phyloP scores from a whole-genome alignment of 2,329 filamentous ascomycete genomes.

The Hypoxylon sp. region DNA sequence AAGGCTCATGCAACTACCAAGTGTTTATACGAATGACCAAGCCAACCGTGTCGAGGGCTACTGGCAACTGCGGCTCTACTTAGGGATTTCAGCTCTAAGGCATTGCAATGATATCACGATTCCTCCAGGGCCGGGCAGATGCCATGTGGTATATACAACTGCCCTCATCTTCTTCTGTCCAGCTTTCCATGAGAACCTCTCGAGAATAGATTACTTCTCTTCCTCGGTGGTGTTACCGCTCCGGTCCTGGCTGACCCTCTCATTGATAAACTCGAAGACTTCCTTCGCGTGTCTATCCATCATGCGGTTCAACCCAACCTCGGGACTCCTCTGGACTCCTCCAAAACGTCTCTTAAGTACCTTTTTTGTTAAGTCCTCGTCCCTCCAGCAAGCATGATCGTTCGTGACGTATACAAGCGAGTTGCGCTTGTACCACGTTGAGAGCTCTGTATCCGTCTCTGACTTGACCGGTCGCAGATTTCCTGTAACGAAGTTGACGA shows the following conservation, averaged over 20 bases:
- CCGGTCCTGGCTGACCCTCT: conserved; percentile 47
- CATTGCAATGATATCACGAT: too few species aligned
- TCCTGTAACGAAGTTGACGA: conserved; percentile 84
- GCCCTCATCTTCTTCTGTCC: background rate
- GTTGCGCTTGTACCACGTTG: conserved; percentile 83
- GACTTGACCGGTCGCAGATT: conserved; percentile 80
- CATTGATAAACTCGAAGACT: conserved; percentile 60
- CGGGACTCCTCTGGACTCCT: conserved; percentile 61
- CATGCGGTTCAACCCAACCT: conserved; percentile 62
- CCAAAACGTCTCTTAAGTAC: conserved; percentile 69
- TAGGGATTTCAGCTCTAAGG: too few species aligned
- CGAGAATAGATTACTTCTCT: conserved; percentile 49
- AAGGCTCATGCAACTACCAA: too few species aligned
- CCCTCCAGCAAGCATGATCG: conserved; percentile 79
- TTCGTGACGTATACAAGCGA: conserved; percentile 81
- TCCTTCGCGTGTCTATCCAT: conserved; percentile 63
- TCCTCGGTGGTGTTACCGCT: conserved; percentile 60
- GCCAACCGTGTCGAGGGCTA: too few species aligned
- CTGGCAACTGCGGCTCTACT: too few species aligned
- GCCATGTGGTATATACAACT: conserved; percentile 17
- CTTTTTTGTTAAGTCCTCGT: conserved; percentile 66
- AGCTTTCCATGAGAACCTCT: background rate
- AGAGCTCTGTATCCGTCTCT: conserved; percentile 76
- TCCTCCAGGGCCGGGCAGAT: too few species aligned
- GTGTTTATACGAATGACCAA: too few species aligned